These are phyloP conservation scores for Paramecium octaurelia DNA, from an alignment of 73 alveolate genomes.

Conservation along the genomic window DNA sequence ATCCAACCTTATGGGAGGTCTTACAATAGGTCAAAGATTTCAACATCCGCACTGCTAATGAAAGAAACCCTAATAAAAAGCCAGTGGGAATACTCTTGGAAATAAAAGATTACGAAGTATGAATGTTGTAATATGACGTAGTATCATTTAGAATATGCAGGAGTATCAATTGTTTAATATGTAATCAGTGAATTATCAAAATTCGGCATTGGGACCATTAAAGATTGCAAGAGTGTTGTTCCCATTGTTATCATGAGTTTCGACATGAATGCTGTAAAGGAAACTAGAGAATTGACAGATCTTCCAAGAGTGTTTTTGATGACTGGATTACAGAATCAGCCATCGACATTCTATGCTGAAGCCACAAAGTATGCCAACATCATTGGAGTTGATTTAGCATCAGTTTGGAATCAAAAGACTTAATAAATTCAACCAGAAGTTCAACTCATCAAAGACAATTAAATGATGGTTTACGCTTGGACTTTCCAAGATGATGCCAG, in stretches of 20 bases:
- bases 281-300: background rate
- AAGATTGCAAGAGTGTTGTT: background rate
- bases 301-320: conserved; percentile 23
- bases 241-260: conserved; percentile 23
- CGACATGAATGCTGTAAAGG: background rate
- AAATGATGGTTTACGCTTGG: conserved; percentile 37
- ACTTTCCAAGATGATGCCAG: conserved; percentile 17
- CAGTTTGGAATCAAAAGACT: background rate
- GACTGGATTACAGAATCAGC: background rate
- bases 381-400: background rate
- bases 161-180: background rate
- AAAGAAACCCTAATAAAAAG: conserved; percentile 1
- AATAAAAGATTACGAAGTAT: conserved; percentile 39
- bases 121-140: background rate
- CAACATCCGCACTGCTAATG: background rate
- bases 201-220: conserved; percentile 11
- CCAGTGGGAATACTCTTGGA: conserved; percentile 18
- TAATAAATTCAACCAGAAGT: background rate
- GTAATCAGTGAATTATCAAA: background rate
- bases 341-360: background rate
- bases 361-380: conserved; percentile 16
- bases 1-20: conserved; percentile 38
- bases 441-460: background rate
- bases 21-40: background rate
- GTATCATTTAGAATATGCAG: conserved; percentile 8